Conservation (phyloP, 2,329 filamentous ascomycete species). For the Paraconiothyrium sp. region DNA sequence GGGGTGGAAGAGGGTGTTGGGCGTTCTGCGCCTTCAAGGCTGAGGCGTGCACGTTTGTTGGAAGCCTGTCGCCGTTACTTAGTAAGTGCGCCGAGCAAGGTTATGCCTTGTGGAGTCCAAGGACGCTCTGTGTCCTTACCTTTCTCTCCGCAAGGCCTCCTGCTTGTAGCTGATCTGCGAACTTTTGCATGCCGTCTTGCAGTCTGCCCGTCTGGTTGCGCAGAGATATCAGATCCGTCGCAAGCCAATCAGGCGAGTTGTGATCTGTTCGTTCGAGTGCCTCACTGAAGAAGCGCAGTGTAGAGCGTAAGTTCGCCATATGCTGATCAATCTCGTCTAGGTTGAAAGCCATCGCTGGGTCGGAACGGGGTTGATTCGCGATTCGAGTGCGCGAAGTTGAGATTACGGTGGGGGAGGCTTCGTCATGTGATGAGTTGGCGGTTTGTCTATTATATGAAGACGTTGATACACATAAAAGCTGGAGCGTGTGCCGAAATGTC, state of each 20-base stretch:
- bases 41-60: constrained; percentile 37
- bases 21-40: constrained; percentile 35
- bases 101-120: not conserved
- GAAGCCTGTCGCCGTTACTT: constrained; percentile 26
- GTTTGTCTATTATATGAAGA: not conserved
- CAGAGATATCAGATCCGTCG: constrained; percentile 44
- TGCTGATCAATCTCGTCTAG: constrained; percentile 44
- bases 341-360: constrained; percentile 6
- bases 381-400: constrained; percentile 24
- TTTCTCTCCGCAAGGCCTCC: constrained; percentile 39
- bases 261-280: constrained; percentile 46
- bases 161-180: constrained; percentile 39
- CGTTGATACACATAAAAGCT: too few relatives aligned
- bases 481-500: not conserved
- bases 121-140: constrained; percentile 17
- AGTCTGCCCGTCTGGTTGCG: constrained; percentile 45
- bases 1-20: not conserved
- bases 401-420: constrained; percentile 8
- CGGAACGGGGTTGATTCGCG: not conserved
- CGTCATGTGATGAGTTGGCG: not conserved
- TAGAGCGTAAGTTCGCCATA: constrained; percentile 40
- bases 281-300: constrained; percentile 41
- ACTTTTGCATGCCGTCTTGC: constrained; percentile 46
- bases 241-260: constrained; percentile 48
- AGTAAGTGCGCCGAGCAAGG: constrained; percentile 17